Evolutionary conservation across 805 yeast species (phyloP), one percentile per base, ranked within the genome.

Genomic region (Hanseniaspora vineae): DNA sequence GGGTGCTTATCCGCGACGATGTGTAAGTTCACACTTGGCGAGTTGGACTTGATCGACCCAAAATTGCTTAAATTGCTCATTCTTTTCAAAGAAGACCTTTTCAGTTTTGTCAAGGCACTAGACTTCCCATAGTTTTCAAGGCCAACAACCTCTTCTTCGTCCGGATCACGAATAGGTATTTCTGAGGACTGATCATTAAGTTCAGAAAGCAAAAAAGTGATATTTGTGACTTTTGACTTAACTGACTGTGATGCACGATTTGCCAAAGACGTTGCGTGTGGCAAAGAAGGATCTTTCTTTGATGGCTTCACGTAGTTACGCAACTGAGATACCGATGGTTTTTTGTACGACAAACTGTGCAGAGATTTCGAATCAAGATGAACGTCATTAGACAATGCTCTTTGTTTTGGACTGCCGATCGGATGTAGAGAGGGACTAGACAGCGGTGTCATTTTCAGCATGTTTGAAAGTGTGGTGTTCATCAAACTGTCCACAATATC

Each of bases 171-270:
- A 23, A 63, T 57, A 44, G 52, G 59, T 19, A 54, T 50, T 14
- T 51, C 55, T 18, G 56, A 57, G 31, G 46, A 51, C 31, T 54
- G 56, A 40, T 55, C 59, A 35, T 59, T 58, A 17, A 64, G 49
- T 49, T 64, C 68, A 43, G 57, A 57, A 13, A 64, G 51, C 39
- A 64, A 54, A 46, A 64, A 64, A 6, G 68, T 62, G 6, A 64
- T 64, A 49, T 64, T 62, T 11, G 67, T 64, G 3, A 64, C 60
- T 46, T 58, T 59, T 2, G 68, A 64, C 46, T 58, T 63, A 3
- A 64, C 63, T 8, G 67, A 63, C 46, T 62, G 66, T 6, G 67
- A 56, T 4, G 65, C 66, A 19, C 54, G 58, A 46, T 12, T 39
- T 31, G 29, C 19, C 45, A 23, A 23, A 23, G 23, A 37, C 33